These are phyloP conservation scores for Canariomyces notabilis DNA, from an alignment of 2,329 filamentous ascomycete species.

Conservation along the genomic window DNA sequence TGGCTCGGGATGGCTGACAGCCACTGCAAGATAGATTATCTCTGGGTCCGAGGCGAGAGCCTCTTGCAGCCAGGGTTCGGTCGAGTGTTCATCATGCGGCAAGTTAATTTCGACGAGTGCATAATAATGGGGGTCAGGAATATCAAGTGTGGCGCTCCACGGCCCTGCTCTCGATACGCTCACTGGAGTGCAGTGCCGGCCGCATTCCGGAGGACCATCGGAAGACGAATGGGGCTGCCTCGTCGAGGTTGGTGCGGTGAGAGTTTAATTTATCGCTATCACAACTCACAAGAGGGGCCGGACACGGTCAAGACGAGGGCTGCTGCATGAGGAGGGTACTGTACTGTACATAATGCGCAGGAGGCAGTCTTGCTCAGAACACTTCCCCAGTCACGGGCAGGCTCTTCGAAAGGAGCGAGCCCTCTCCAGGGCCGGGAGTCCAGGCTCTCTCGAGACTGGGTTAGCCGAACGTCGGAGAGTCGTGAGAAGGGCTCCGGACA, in stretches of 20 bases:
- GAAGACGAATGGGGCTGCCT: neutral
- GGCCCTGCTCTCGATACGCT: conserved; percentile 1
- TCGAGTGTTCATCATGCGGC: conserved; percentile 8
- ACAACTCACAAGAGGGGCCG: conserved; percentile 10
- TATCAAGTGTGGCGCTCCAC: conserved; percentile 2
- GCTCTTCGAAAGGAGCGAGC: too few relatives aligned
- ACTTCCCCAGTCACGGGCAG: too few relatives aligned
- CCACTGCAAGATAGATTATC: conserved; percentile 2
- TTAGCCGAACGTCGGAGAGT: neutral
- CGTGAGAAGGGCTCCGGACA: neutral
- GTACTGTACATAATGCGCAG: too few relatives aligned
- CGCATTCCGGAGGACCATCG: conserved; percentile 10
- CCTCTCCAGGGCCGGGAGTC: too few relatives aligned
- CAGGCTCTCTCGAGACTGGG: too few relatives aligned
- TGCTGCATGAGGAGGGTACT: too few relatives aligned
- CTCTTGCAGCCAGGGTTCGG: conserved; percentile 5
- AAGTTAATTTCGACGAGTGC: conserved; percentile 8
- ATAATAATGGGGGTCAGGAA: conserved; percentile 15
- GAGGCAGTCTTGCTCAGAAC: too few relatives aligned
- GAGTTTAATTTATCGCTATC: conserved; percentile 8
- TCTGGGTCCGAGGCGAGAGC: conserved; percentile 17
- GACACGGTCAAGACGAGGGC: neutral
- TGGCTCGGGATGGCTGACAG: conserved; percentile 4
- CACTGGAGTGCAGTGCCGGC: conserved; percentile 4
- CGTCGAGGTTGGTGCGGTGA: conserved; percentile 3